Conservation (phyloP, 73 alveolate species). For the Paramecium primaurelia region DNA sequence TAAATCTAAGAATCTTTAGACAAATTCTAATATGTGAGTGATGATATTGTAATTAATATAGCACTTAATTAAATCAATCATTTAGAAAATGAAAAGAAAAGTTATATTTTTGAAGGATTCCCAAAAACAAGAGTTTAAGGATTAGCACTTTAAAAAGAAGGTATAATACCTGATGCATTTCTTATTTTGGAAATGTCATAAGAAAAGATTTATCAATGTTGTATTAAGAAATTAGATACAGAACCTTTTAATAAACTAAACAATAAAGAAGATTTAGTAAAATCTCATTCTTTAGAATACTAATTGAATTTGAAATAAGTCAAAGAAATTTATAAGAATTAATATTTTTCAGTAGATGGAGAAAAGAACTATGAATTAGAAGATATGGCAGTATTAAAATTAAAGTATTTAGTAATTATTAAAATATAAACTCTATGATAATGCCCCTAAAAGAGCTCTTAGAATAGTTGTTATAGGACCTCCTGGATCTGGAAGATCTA, state of each 20-base stretch:
- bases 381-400: slow-evolving; percentile 68
- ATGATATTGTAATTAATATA: slow-evolving; percentile 82
- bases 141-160: slow-evolving; percentile 89
- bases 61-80: slow-evolving; percentile 74
- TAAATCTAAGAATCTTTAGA: slow-evolving; percentile 48
- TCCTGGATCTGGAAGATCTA: slow-evolving; percentile 93
- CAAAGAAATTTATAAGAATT: slow-evolving; percentile 77
- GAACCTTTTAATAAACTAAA: slow-evolving; percentile 17
- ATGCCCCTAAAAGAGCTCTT: slow-evolving; percentile 93
- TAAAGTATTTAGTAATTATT: slow-evolving; percentile 62
- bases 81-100: slow-evolving; percentile 83
- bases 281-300: slow-evolving; percentile 63
- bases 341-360: slow-evolving; percentile 75
- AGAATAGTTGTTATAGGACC: slow-evolving; percentile 93
- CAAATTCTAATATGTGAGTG: slow-evolving; percentile 74
- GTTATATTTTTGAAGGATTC: slow-evolving; percentile 94
- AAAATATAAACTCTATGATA: slow-evolving; percentile 69
- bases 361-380: slow-evolving; percentile 55
- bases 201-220: slow-evolving; percentile 15
- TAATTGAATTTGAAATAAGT: slow-evolving; percentile 79
- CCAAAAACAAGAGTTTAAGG: slow-evolving; percentile 95
- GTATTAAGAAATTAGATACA: background rate
- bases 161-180: slow-evolving; percentile 92
- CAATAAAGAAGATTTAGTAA: slow-evolving; percentile 31
- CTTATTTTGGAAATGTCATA: slow-evolving; percentile 70